A percentile compares a stretch with the other conserved stretches of the same genome.
These are phyloP conservation scores for Pestalotiopsis sp. DNA, from an alignment of 2,329 filamentous ascomycete genomes.

Conservation along the genomic window DNA sequence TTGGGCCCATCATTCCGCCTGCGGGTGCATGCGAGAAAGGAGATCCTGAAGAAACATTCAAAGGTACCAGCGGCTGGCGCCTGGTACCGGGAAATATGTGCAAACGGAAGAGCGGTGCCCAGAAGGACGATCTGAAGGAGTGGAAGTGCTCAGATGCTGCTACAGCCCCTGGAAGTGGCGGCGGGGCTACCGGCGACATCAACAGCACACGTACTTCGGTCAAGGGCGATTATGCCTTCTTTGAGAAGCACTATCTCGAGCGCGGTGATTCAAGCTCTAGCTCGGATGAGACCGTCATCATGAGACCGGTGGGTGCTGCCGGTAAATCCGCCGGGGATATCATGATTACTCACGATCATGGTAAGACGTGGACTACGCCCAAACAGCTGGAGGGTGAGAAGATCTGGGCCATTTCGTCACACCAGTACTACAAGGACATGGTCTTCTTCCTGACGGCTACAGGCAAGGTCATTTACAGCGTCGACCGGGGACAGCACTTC, in stretches of 20 bases:
- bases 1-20: constrained; percentile 63
- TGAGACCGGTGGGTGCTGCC: constrained; percentile 48
- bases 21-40: constrained; percentile 69
- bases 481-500: constrained; percentile 74
- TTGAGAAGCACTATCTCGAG: constrained; percentile 75
- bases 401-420: constrained; percentile 71
- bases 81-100: constrained; percentile 84
- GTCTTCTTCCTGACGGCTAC: constrained; percentile 80
- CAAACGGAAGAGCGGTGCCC: constrained; percentile 56
- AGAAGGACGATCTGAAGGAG: constrained; percentile 73
- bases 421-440: constrained; percentile 78
- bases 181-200: constrained; percentile 67
- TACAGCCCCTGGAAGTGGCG: constrained; percentile 47
- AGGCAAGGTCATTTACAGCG: constrained; percentile 73
- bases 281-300: constrained; percentile 71
- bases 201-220: constrained; percentile 62
- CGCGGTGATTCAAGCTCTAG: constrained; percentile 63
- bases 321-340: constrained; percentile 56
- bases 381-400: constrained; percentile 67
- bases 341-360: constrained; percentile 80
- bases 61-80: constrained; percentile 86
- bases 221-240: constrained; percentile 50
- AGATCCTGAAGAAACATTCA: constrained; percentile 70
- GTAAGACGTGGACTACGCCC: constrained; percentile 74
- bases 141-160: constrained; percentile 70